Evolutionary conservation across 2,329 filamentous ascomycete species (phyloP).

Genomic region (Moelleriella libera): DNA sequence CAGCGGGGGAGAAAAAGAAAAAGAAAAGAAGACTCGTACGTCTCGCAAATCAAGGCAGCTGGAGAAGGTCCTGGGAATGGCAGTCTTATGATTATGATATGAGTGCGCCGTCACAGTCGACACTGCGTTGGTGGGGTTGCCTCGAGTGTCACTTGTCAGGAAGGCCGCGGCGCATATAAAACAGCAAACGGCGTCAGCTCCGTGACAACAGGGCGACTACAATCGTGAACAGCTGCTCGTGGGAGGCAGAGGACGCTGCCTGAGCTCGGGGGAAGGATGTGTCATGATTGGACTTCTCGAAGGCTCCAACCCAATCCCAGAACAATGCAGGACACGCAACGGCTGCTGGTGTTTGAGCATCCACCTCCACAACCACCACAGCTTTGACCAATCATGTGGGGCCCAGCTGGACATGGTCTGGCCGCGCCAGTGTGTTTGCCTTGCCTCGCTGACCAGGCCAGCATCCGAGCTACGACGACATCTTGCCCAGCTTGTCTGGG

Average conservation of each 20-base stretch:
- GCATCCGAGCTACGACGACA: constrained; percentile 1
- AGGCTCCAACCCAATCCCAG: background rate
- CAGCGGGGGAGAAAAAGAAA: background rate
- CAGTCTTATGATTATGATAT: background rate
- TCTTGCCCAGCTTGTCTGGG: background rate
- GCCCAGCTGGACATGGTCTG: background rate
- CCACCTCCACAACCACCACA: background rate
- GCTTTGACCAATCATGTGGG: constrained; percentile 5
- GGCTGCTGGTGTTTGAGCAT: background rate
- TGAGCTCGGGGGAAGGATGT: background rate
- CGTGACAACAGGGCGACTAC: too few species aligned
- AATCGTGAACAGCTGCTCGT: too few species aligned
- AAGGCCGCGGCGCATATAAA: too few species aligned
- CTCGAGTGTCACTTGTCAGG: too few species aligned
- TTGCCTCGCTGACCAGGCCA: constrained; percentile 1
- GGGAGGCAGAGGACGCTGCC: too few species aligned
- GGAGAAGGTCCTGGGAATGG: too few species aligned
- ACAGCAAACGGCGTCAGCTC: too few species aligned
- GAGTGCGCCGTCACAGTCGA: background rate
- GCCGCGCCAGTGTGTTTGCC: constrained; percentile 14
- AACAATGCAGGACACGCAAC: background rate
- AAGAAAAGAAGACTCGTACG: background rate
- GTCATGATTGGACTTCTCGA: constrained; percentile 2
- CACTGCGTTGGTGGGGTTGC: too few species aligned
- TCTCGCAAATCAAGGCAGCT: background rate